phyloP scores from a whole-genome alignment of 768 basidiomycete species.

The Omphalotus guepiniiformis region DNA sequence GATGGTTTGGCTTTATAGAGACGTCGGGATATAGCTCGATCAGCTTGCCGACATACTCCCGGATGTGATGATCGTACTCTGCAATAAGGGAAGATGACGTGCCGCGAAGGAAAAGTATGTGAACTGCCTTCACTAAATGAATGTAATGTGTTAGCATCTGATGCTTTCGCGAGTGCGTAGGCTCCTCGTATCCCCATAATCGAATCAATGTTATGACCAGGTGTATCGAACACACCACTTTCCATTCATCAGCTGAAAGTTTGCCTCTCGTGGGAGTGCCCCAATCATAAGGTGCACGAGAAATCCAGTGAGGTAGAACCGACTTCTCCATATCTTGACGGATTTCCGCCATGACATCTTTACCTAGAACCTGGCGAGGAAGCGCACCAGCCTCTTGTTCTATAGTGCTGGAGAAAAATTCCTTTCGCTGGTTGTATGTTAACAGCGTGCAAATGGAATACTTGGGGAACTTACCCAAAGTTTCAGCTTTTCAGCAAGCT shows the following conservation, averaged over 20 bases:
- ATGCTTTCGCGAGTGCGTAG: slow-evolving; percentile 11
- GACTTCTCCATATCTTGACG: slow-evolving; percentile 18
- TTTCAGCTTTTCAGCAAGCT: background rate
- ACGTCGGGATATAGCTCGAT: slow-evolving; percentile 15
- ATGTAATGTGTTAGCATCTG: slow-evolving; percentile 24
- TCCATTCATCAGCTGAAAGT: slow-evolving; percentile 32
- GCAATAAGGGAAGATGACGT: slow-evolving; percentile 17
- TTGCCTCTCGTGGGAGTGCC: slow-evolving; percentile 23
- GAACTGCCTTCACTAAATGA: slow-evolving; percentile 22
- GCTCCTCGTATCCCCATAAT: slow-evolving; percentile 23
- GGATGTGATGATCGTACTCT: slow-evolving; percentile 17
- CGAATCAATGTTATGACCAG: slow-evolving; percentile 30
- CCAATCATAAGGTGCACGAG: slow-evolving; percentile 17
- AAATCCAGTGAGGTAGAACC: slow-evolving; percentile 21
- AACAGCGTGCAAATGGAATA: background rate
- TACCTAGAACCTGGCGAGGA: slow-evolving; percentile 7
- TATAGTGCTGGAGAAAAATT: background rate
- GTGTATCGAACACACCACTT: slow-evolving; percentile 26
- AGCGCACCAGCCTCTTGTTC: background rate
- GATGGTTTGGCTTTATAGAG: slow-evolving; percentile 17
- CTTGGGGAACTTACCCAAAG: background rate
- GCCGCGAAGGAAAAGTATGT: slow-evolving; percentile 17
- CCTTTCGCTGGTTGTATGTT: background rate
- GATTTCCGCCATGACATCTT: slow-evolving; percentile 11
- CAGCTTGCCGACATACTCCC: slow-evolving; percentile 15